phyloP scores from a whole-genome alignment of 495 filamentous ascomycete species.

The Daldinia concentrica region DNA sequence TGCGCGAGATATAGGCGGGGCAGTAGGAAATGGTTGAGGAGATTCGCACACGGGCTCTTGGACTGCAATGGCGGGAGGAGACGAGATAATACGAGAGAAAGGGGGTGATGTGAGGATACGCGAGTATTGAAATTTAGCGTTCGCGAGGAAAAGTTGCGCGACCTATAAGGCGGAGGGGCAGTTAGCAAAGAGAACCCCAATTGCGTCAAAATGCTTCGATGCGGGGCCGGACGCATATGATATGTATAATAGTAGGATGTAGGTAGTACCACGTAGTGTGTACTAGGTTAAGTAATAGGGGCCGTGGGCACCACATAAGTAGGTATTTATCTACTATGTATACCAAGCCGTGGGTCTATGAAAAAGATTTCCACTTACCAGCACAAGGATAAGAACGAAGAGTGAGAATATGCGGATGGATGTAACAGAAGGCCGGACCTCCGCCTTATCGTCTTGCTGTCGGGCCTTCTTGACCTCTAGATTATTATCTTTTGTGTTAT shows the following conservation, averaged over 20 bases:
- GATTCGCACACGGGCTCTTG: conserved; percentile 57
- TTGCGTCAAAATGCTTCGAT: conserved; percentile 39
- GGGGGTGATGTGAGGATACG: conserved; percentile 48
- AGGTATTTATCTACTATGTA: conserved; percentile 20
- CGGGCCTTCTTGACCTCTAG: conserved; percentile 17
- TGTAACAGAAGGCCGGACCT: conserved; percentile 25
- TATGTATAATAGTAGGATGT: neutral
- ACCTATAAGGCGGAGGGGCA: conserved; percentile 42
- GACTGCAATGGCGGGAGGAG: conserved; percentile 52
- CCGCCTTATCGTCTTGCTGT: conserved; percentile 25
- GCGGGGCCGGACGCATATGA: conserved; percentile 28
- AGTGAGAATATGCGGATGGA: conserved; percentile 53
- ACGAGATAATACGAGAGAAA: conserved; percentile 50
- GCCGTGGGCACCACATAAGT: conserved; percentile 4
- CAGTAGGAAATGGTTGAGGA: conserved; percentile 57
- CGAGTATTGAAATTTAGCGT: conserved; percentile 48
- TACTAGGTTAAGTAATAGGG: conserved; percentile 7
- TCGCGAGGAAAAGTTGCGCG: conserved; percentile 46
- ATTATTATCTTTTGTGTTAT: conserved; percentile 19
- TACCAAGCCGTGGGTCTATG: conserved; percentile 25
- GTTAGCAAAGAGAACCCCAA: conserved; percentile 34
- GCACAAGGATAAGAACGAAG: conserved; percentile 53
- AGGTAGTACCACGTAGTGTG: neutral
- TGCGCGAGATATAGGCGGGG: conserved; percentile 56
- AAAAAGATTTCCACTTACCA: conserved; percentile 53